A percentile compares a stretch with the other conserved stretches of the same genome.
Conservation (phyloP, 768 basidiomycete species). For the Tylopilus rubrobrunneus region DNA sequence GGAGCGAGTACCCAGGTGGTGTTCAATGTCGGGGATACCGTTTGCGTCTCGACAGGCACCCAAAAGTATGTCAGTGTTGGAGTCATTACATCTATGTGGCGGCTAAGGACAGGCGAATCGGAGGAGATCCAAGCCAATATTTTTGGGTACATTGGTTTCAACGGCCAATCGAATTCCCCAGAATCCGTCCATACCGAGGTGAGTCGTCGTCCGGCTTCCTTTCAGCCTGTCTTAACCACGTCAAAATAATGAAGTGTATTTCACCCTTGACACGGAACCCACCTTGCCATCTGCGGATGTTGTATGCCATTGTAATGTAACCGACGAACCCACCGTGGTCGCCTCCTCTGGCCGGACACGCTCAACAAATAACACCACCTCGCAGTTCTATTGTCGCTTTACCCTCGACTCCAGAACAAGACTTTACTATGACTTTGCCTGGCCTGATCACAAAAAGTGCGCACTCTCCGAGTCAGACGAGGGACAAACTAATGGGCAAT, state of each 20-base stretch:
- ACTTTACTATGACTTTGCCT: conserved; percentile 59
- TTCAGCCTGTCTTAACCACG: conserved; percentile 6
- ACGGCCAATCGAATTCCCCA: conserved; percentile 58
- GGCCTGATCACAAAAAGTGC: conserved; percentile 45
- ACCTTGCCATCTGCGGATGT: conserved; percentile 51
- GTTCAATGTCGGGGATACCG: conserved; percentile 62
- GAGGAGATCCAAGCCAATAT: conserved; percentile 38
- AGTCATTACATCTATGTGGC: conserved; percentile 73
- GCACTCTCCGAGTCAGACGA: conserved; percentile 32
- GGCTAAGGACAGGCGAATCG: conserved; percentile 31
- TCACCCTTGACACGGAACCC: conserved; percentile 47
- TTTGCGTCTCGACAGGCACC: conserved; percentile 49
- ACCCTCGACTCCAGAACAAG: conserved; percentile 59
- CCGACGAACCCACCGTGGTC: conserved; percentile 23
- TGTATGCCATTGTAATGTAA: conserved; percentile 48
- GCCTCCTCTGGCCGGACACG: conserved; percentile 13
- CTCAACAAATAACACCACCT: conserved; percentile 18
- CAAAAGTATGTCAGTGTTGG: conserved; percentile 56
- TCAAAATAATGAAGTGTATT: conserved; percentile 72
- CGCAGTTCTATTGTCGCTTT: conserved; percentile 50
- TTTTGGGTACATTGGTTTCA: conserved; percentile 77
- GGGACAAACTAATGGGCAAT: conserved; percentile 35
- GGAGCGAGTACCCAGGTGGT: conserved; percentile 13
- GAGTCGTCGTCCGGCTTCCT: conserved; percentile 12
- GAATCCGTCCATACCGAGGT: conserved; percentile 56